A percentile compares a stretch with the other conserved stretches of the same genome.
Conservation (phyloP, 2,329 filamentous ascomycete genomes). For the Xylaria sp. region DNA sequence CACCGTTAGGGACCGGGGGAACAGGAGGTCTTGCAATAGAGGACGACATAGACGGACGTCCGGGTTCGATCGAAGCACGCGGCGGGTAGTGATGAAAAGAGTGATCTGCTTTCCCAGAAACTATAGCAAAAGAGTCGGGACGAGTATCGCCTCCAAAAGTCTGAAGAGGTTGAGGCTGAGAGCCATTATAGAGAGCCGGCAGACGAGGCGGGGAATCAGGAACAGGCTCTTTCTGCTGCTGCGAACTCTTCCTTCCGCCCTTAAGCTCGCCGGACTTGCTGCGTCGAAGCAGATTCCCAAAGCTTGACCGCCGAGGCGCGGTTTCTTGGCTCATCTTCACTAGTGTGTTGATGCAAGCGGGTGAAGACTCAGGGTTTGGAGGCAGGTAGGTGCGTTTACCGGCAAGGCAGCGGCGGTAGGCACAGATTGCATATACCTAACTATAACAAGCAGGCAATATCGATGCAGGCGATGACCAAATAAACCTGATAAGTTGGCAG, state of each 20-base stretch:
- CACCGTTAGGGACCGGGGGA: conserved; percentile 70
- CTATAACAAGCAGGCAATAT: conserved; percentile 33
- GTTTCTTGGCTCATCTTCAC: conserved; percentile 50
- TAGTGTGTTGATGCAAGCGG: conserved; percentile 40
- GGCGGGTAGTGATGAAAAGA: conserved; percentile 52
- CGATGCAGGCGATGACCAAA: conserved; percentile 27
- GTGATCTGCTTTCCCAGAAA: conserved; percentile 49
- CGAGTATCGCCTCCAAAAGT: conserved; percentile 52
- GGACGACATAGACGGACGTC: conserved; percentile 55
- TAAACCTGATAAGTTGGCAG: conserved; percentile 24
- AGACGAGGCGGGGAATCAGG: conserved; percentile 70
- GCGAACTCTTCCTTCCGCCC: conserved; percentile 62
- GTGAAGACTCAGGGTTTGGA: conserved; percentile 29
- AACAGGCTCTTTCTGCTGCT: conserved; percentile 63
- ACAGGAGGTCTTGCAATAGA: conserved; percentile 67
- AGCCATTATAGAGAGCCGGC: conserved; percentile 58
- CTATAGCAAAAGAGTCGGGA: conserved; percentile 50
- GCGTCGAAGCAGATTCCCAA: conserved; percentile 65
- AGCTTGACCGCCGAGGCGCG: conserved; percentile 58
- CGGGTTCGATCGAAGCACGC: conserved; percentile 66
- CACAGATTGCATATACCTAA: conserved; percentile 25
- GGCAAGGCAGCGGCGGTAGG: conserved; percentile 26
- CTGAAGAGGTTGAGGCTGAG: conserved; percentile 48
- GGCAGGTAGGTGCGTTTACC: conserved; percentile 34
- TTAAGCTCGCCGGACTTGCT: conserved; percentile 66